Evolutionary conservation across 1,139 yeast species (phyloP).

Genomic region (Lodderomyces theae): DNA sequence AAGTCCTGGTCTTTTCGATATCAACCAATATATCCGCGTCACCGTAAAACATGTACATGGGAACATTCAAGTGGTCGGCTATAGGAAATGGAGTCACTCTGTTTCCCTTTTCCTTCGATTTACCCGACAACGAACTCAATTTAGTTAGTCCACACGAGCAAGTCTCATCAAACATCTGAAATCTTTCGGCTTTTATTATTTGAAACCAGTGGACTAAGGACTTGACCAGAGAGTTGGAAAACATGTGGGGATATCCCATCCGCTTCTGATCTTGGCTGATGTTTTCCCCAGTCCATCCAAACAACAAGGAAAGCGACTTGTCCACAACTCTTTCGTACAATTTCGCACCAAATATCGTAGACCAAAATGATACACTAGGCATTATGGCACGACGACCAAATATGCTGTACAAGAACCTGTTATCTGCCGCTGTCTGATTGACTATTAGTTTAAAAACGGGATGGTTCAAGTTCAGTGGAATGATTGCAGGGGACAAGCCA

Average conservation of each 20-base stretch:
- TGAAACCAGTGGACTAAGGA: conserved; percentile 50
- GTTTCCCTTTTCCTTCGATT: conserved; percentile 28
- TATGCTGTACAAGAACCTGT: conserved; percentile 31
- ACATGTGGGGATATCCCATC: conserved; percentile 48
- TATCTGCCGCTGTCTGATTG: conserved; percentile 34
- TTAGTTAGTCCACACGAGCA: conserved; percentile 22
- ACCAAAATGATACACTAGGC: conserved; percentile 49
- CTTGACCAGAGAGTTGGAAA: conserved; percentile 46
- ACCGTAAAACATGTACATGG: conserved; percentile 41
- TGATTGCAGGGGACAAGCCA: conserved; percentile 47
- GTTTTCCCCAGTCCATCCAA: conserved; percentile 43
- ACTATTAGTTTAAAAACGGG: conserved; percentile 36
- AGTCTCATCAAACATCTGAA: conserved; percentile 51
- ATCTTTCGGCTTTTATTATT: conserved; percentile 38
- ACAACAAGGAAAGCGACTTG: conserved; percentile 31
- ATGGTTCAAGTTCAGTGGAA: conserved; percentile 41
- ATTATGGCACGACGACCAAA: conserved; percentile 44
- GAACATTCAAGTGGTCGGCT: conserved; percentile 43
- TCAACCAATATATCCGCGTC: conserved; percentile 44
- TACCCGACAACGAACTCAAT: conserved; percentile 23
- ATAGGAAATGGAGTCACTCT: conserved; percentile 58
- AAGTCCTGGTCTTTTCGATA: conserved; percentile 28
- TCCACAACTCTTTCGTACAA: conserved; percentile 39
- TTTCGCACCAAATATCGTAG: conserved; percentile 33
- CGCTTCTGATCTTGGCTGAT: conserved; percentile 33